A percentile compares a stretch with the other conserved stretches of the same genome.
Conservation (phyloP, 2,329 filamentous ascomycete species). For the Ophiostoma pallidulum region DNA sequence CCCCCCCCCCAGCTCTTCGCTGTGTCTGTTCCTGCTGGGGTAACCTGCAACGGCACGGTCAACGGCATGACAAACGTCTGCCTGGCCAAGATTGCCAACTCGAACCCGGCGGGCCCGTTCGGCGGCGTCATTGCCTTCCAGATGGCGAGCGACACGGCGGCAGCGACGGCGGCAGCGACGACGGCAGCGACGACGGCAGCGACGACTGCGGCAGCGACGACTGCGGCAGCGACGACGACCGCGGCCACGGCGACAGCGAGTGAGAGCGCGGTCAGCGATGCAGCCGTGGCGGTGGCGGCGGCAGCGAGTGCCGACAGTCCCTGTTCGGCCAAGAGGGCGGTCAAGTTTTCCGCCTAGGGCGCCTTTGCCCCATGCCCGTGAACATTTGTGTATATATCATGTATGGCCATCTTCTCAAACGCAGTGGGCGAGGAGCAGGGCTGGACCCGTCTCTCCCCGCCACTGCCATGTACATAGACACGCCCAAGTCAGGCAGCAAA, state of each 20-base stretch:
- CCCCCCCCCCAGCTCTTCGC: conserved; percentile 21
- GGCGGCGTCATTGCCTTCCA: conserved; percentile 33
- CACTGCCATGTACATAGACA: too few relatives aligned
- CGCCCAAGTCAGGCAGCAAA: too few relatives aligned
- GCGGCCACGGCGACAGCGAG: conserved; percentile 8
- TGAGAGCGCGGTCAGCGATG: too few relatives aligned
- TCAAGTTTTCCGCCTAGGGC: neutral
- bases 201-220: neutral
- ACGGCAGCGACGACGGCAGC: neutral
- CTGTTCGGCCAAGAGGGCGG: neutral
- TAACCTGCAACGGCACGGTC: conserved; percentile 29
- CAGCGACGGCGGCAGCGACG: conserved; percentile 8
- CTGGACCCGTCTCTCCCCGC: too few relatives aligned
- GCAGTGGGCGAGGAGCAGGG: too few relatives aligned
- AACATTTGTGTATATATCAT: too few relatives aligned
- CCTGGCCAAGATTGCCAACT: conserved; percentile 35
- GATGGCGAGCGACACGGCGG: too few relatives aligned
- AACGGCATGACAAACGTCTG: conserved; percentile 28
- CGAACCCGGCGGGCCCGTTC: conserved; percentile 31
- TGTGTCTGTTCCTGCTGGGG: conserved; percentile 29
- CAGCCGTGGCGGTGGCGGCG: too few relatives aligned
- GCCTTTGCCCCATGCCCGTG: too few relatives aligned
- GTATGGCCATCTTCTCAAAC: too few relatives aligned
- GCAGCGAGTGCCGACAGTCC: neutral
- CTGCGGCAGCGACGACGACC: neutral